phyloP scores from a whole-genome alignment of 495 filamentous ascomycete genomes.

The Aspergillus cavernicola region DNA sequence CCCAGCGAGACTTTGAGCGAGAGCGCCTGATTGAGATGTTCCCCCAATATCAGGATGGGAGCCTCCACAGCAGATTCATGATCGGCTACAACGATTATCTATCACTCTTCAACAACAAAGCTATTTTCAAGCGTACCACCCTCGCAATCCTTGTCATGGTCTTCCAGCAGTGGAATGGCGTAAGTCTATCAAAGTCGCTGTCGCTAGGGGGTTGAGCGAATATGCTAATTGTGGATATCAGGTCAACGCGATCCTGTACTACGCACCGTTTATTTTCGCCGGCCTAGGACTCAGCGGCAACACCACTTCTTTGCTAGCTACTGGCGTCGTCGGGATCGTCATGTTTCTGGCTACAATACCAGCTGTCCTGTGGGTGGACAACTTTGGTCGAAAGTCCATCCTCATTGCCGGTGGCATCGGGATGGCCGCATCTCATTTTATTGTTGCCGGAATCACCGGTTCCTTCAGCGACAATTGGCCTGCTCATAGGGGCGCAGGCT shows the following conservation, averaged over 20 bases:
- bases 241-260: slow-evolving; percentile 67
- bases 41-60: slow-evolving; percentile 56
- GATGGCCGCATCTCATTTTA: neutral
- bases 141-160: slow-evolving; percentile 21
- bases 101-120: slow-evolving; percentile 46
- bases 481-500: neutral
- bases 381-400: neutral
- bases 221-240: neutral
- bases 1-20: slow-evolving; percentile 71
- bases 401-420: neutral
- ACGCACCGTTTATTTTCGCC: slow-evolving; percentile 61
- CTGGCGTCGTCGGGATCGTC: slow-evolving; percentile 70
- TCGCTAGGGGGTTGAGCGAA: neutral
- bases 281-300: slow-evolving; percentile 33
- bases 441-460: neutral
- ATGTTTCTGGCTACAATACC: slow-evolving; percentile 56
- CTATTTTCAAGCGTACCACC: neutral
- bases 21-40: slow-evolving; percentile 63
- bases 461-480: neutral
- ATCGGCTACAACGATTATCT: slow-evolving; percentile 53
- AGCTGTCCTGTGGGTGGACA: slow-evolving; percentile 40
- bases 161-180: slow-evolving; percentile 65
- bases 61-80: slow-evolving; percentile 61
- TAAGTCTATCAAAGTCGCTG: slow-evolving; percentile 31
- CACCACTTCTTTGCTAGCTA: slow-evolving; percentile 65